Evolutionary conservation across 495 filamentous ascomycete species (phyloP).

Genomic region (Lepidopterella palustris): DNA sequence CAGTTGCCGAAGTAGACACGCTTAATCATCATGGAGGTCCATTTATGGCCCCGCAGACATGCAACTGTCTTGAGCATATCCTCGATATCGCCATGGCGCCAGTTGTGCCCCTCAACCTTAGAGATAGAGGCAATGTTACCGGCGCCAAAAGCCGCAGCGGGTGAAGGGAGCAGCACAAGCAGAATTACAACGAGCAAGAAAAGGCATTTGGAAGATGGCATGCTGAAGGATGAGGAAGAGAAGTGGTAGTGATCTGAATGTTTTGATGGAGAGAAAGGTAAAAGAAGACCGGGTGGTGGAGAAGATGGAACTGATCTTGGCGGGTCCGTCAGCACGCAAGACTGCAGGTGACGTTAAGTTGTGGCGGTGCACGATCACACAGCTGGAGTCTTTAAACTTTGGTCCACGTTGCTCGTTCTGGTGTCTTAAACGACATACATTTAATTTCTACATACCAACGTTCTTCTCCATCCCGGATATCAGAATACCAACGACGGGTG

Average conservation of each 20-base stretch:
- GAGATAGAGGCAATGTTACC: constrained; percentile 95
- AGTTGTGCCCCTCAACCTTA: constrained; percentile 89
- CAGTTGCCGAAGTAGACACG: constrained; percentile 82
- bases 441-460: too few relatives aligned
- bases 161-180: constrained; percentile 58
- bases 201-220: constrained; percentile 21
- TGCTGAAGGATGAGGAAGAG: constrained; percentile 4
- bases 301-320: neutral
- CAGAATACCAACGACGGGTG: too few relatives aligned
- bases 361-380: neutral
- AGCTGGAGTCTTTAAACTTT: too few relatives aligned
- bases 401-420: too few relatives aligned
- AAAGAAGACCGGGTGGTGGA: neutral
- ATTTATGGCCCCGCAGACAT: constrained; percentile 86
- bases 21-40: constrained; percentile 83
- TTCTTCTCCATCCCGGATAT: too few relatives aligned
- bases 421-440: too few relatives aligned
- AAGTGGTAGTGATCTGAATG: neutral
- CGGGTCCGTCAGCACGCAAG: neutral
- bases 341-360: neutral
- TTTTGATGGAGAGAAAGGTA: neutral
- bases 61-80: constrained; percentile 86
- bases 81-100: constrained; percentile 91
- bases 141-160: constrained; percentile 76
- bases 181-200: constrained; percentile 28